Conservation (phyloP, 129 eudicot genomes). For the Dittrichia graveolens region DNA sequence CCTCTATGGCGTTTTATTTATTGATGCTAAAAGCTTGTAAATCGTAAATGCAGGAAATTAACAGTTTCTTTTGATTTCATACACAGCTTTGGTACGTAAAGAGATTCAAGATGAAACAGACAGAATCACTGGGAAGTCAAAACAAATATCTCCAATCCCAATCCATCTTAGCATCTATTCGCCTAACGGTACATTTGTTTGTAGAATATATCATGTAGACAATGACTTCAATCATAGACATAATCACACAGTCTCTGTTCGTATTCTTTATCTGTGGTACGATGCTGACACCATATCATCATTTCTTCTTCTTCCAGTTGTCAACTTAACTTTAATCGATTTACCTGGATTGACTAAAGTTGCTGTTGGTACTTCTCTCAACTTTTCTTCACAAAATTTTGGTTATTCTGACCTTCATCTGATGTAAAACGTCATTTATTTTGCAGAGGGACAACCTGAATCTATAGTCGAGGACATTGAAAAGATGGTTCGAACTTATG, state of each 20-base stretch:
- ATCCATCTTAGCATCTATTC: conserved; percentile 97
- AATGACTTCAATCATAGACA: neutral
- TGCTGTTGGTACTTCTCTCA: conserved; percentile 62
- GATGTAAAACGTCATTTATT: conserved; percentile 7
- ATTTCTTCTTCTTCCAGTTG: conserved; percentile 45
- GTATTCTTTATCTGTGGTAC: neutral
- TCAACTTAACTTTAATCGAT: conserved; percentile 67
- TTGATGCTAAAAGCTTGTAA: neutral
- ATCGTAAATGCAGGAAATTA: neutral
- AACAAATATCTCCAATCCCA: conserved; percentile 93
- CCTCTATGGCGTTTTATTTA: no score
- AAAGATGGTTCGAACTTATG: conserved; percentile 77
- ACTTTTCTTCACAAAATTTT: conserved; percentile 10
- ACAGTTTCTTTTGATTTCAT: neutral
- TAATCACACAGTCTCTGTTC: neutral
- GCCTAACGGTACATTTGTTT: conserved; percentile 64
- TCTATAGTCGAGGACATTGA: conserved; percentile 85
- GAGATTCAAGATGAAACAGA: conserved; percentile 98
- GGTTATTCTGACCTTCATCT: conserved; percentile 17
- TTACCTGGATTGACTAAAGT: conserved; percentile 72
- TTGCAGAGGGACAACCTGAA: conserved; percentile 86
- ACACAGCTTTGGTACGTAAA: conserved; percentile 80
- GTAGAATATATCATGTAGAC: conserved; percentile 6
- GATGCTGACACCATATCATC: neutral
- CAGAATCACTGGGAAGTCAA: conserved; percentile 85